Evolutionary conservation across 1,284 basidiomycete genomes (phyloP), one percentile per base, ranked within the genome.

Genomic region (Ganoderma sp.): DNA sequence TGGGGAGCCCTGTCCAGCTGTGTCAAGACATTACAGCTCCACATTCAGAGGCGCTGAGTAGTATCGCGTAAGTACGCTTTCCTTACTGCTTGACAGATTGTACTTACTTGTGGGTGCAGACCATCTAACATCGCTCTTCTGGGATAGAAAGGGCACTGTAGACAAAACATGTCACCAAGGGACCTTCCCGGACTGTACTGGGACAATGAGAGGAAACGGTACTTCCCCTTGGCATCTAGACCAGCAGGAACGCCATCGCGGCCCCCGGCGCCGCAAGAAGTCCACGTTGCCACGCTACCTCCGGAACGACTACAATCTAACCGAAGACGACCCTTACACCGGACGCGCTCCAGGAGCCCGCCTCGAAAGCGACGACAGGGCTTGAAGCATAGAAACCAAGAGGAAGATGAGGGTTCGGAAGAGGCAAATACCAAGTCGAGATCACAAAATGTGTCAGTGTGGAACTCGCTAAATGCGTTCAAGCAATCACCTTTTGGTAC

Each of bases 121-220:
- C 4, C 37, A 10, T 19, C 43, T 42, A 28, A 45, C 10, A 5
- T 41, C 22, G 22, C 10, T n/a, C n/a, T 45, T 28, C 12, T 48
- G 28, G 6, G 28, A 6, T 28, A 52, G 48, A 48, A 15, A 9
- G 39, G 32, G 28, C 48, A 25, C 19, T 10, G 32, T 12, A 59
- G 12, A 65, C 42, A 28, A 50, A 48, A 32, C 4, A 41, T 48
- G 64, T n/a, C 37, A 14, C 77, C 77, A 50, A 69, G 71, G 10
- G 75, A 78, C 34, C 71, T 79, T 7, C 78, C 78, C 8, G 78
- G 78, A 15, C 69, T 78, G 25, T 79, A 78, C 63, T 79, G 77
- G 76, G 78, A 79, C 63, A 75, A 76, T 56, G 69, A 71, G 10
- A 75, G 71, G 58, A 68, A 74, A 25, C 76, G 78, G 12, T 79